Evolutionary conservation across 371 early-diverging fungal genomes (phyloP).

Genomic region (Mortierella sp.): DNA sequence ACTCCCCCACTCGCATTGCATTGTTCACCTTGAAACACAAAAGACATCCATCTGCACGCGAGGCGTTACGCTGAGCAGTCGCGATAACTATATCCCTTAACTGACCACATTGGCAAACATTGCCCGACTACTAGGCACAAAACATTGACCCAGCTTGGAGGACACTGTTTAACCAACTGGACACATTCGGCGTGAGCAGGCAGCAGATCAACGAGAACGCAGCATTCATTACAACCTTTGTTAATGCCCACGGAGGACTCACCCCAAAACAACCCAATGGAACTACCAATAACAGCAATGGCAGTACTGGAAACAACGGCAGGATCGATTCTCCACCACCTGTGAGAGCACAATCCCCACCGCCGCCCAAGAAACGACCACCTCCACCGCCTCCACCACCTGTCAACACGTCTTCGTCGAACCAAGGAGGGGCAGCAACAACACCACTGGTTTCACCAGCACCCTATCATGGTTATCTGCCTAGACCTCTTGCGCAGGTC

Average conservation of each 20-base stretch:
- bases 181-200: conserved; percentile 83
- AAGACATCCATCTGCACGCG: no score
- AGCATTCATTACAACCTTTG: conserved; percentile 45
- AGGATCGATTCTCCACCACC: conserved; percentile 46
- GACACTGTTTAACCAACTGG: conserved; percentile 80
- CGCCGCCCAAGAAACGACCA: conserved; percentile 29
- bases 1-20: not conserved
- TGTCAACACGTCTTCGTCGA: conserved; percentile 24
- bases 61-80: not conserved
- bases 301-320: not conserved
- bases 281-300: not conserved
- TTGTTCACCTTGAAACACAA: not conserved
- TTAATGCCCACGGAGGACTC: conserved; percentile 51
- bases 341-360: conserved; percentile 30
- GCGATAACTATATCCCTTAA: not conserved
- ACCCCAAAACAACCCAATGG: not conserved
- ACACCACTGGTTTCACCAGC: conserved; percentile 38
- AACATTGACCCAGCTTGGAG: conserved; percentile 87
- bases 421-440: conserved; percentile 25
- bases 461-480: conserved; percentile 51
- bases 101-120: not conserved
- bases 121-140: conserved; percentile 59
- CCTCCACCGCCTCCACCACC: conserved; percentile 59
- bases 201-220: conserved; percentile 65
- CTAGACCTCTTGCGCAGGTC: conserved; percentile 47